Base-by-base conservation (phyloP, 2,329 filamentous ascomycete species). In the Rhinocladiella similis region DNA sequence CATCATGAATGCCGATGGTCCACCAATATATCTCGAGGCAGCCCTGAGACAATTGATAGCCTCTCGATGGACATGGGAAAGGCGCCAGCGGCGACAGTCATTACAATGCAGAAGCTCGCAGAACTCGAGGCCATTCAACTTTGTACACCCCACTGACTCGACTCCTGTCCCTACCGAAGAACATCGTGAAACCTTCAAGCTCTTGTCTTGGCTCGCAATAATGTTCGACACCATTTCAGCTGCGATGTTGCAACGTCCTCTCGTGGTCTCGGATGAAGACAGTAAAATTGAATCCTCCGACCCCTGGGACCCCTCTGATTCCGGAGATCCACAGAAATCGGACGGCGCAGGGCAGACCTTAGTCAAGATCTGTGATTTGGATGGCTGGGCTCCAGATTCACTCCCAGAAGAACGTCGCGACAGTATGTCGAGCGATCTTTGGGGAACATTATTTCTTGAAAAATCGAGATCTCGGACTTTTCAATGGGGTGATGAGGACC, bases 191-290 rank as follows among this genome's bases (percentile, higher is more conserved):
- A 83, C 82, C 0, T 72, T 84, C 22, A 74, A 79, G 12, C 68
- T 84, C 10, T 64, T 84, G 2, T 84, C 80, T 63, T 85, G 82
- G 82, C 70, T 85, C 14, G 79, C 78, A 0, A 72, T 83, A 45
- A 84, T 84, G 81, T 80, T 83, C 47, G 82, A 84, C 62, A 84
- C 81, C 0, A 67, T 83, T 7, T 82, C 79, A 0, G 76, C 82
- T 0, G 80, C 80, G 1, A 81, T 84, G 73, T 74, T 79, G 49
- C 71, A 75, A 48, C 73, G 75, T 1, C 73, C 76, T 2, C 64
- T 77, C 0, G 73, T 77, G 0, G 70, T 79, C 4, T 74, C 72
- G 1, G 75, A 78, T 56, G 76, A 77, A 59, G 77, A 79, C 52
- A 77, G 74, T 52, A 71, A 76, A 41, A 68, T 75, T n/a, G 43